phyloP scores from a whole-genome alignment of 257 asterid species.

The Solanum microdontum region DNA sequence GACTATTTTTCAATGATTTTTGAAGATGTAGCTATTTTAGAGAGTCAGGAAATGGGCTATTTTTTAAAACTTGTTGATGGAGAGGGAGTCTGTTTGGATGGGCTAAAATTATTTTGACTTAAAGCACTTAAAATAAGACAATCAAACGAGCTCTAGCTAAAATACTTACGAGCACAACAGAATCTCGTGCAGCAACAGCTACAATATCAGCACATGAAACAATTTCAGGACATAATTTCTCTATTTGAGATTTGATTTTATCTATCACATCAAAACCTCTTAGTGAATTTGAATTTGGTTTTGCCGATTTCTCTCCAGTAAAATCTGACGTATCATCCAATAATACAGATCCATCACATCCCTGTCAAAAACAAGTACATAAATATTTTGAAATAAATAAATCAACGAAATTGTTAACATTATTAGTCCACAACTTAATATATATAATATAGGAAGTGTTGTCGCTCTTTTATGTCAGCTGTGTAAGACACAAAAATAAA shows the following conservation, averaged over 20 bases:
- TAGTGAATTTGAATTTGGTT: slow-evolving; percentile 29
- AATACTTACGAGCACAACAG: slow-evolving; percentile 32
- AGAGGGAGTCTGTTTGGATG: not conserved
- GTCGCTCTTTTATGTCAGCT: not conserved
- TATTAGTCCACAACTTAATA: not conserved
- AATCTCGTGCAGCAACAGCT: slow-evolving; percentile 52
- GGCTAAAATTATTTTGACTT: not conserved
- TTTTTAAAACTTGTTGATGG: not conserved
- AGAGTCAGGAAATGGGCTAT: not conserved
- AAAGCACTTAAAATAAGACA: not conserved
- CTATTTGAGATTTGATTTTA: slow-evolving; percentile 31
- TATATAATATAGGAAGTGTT: not conserved
- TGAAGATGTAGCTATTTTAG: not conserved
- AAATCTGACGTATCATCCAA: slow-evolving; percentile 42
- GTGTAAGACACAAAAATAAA: not conserved
- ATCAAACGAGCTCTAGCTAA: not conserved
- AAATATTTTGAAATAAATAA: not conserved
- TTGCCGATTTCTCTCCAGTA: slow-evolving; percentile 45
- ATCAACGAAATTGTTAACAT: not conserved
- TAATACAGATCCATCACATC: slow-evolving; percentile 61
- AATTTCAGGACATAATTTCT: slow-evolving; percentile 30
- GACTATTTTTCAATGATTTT: not conserved
- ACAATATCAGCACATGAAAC: slow-evolving; percentile 61
- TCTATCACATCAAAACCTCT: slow-evolving; percentile 49
- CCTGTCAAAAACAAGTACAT: slow-evolving; percentile 16